Evolutionary conservation across 768 basidiomycete genomes (phyloP).

Genomic region (Termitomyces sp.): DNA sequence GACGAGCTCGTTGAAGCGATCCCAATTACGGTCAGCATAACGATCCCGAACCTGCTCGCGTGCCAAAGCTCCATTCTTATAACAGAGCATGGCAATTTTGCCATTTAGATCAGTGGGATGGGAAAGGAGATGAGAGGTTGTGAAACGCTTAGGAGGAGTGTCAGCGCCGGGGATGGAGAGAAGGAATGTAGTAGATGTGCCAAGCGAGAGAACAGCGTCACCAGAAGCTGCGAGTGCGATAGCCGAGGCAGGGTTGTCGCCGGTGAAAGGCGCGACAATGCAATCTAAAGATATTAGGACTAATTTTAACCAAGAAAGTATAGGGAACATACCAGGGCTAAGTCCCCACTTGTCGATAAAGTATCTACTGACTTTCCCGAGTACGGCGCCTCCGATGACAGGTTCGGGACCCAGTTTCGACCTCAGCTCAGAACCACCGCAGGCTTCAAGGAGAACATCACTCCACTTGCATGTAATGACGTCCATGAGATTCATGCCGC

Average conservation of each 20-base stretch:
- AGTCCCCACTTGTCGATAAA: constrained; percentile 80
- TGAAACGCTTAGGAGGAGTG: constrained; percentile 63
- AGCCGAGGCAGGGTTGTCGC: constrained; percentile 87
- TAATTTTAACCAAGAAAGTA: neutral
- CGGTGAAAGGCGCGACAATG: constrained; percentile 79
- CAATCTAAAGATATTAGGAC: constrained; percentile 47
- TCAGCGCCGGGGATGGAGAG: constrained; percentile 69
- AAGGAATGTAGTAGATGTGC: constrained; percentile 85
- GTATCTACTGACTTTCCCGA: constrained; percentile 66
- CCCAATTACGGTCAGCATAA: constrained; percentile 62
- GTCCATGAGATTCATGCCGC: constrained; percentile 89
- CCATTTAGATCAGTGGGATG: constrained; percentile 60
- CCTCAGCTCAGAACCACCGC: constrained; percentile 65
- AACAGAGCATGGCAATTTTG: constrained; percentile 89
- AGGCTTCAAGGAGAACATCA: constrained; percentile 57
- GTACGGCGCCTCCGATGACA: constrained; percentile 61
- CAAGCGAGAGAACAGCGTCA: constrained; percentile 82
- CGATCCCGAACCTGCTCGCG: constrained; percentile 73
- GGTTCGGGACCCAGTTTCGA: constrained; percentile 75
- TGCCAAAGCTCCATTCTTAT: constrained; percentile 84
- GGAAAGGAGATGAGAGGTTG: constrained; percentile 70
- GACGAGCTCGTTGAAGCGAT: constrained; percentile 63
- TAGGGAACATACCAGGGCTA: constrained; percentile 43
- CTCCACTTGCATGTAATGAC: constrained; percentile 75
- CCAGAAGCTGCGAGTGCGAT: constrained; percentile 70